Base-by-base conservation (phyloP, 768 basidiomycete genomes). In the Coprinellus micaceus region DNA sequence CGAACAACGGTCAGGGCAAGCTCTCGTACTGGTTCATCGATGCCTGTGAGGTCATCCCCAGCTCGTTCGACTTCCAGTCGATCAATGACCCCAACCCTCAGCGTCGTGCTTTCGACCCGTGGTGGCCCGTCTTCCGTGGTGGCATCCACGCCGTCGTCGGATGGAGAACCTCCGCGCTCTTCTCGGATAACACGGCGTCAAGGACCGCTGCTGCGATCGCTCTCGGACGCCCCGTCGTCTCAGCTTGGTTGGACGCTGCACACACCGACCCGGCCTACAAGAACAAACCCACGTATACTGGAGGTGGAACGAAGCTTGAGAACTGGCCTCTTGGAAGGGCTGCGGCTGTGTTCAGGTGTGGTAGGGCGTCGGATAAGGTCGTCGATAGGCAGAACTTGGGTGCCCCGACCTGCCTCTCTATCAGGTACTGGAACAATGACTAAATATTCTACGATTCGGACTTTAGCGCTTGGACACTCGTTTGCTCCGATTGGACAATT, bases 21-120 rank as follows among this genome's bases (percentile, higher is more conserved):
- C 47, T 58, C 24, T 44, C 33, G 11, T 58, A 58, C 26, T 58
- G 58, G 58, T 21, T 54, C 21, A 47, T 58, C 53, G 52, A 58
- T 40, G 30, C 58, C 1, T 58, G 53, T 37, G 30, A 39, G 17
- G 46, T 54, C 46, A 39, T 58, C 22, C 58, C 58, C 24, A 58
- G 45, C 17, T 19, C 39, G 24, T n/a, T 30, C 36, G 57, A 58
- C 45, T 58, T 24, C 52, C 13, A 28, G 12, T 30, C 39, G 24
- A 12, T 30, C 12, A 39, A 19, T n/a, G 43, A 52, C 4, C 41
- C 28, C 28, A 48, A 22, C 13, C 47, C 47, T 15, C 28, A 24
- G 13, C 57, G 24, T 3, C 5, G n/a, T 24, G 53, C 58, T 12
- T 49, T 46, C 24, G 58, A 28, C n/a, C 52, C 52, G 13, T 58